Percentiles rank a stretch among this genome's conserved stretches.
Conservation (phyloP, 192 early-diverging fungal genomes). For the Fimicolochytrium jonesii region DNA sequence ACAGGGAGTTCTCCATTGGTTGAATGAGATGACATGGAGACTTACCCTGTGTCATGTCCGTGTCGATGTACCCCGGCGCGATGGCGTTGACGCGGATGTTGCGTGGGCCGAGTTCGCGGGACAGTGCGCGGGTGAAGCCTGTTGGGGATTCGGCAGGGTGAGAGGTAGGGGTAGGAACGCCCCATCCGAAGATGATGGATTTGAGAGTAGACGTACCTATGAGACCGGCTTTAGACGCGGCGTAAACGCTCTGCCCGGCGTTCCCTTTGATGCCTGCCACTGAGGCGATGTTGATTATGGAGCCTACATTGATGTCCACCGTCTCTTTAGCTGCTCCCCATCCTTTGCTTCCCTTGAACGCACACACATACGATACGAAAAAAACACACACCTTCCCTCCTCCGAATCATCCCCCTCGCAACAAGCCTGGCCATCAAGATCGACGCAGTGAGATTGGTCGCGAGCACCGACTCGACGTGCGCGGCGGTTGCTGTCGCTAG, state of each 20-base stretch:
- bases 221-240: conserved; percentile 81
- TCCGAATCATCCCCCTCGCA: not conserved
- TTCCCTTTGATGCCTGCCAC: conserved; percentile 74
- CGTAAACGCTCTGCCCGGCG: conserved; percentile 68
- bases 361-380: too few relatives aligned
- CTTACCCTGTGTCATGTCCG: conserved; percentile 68
- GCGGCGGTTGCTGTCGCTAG: not conserved
- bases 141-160: too few relatives aligned
- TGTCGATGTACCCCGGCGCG: conserved; percentile 84
- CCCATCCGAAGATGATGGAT: too few relatives aligned
- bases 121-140: conserved; percentile 80
- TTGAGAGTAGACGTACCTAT: conserved; percentile 54
- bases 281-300: conserved; percentile 83
- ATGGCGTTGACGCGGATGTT: conserved; percentile 76
- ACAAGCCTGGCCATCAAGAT: not conserved
- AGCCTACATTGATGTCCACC: too few relatives aligned
- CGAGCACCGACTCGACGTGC: not conserved
- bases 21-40: not conserved
- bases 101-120: conserved; percentile 70
- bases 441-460: not conserved
- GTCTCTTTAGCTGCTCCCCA: too few relatives aligned
- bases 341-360: too few relatives aligned
- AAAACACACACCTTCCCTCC: not conserved
- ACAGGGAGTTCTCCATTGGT: not conserved
- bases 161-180: not conserved